Evolutionary conservation across 768 basidiomycete genomes (phyloP).

Genomic region (Pisolithus marmoratus): DNA sequence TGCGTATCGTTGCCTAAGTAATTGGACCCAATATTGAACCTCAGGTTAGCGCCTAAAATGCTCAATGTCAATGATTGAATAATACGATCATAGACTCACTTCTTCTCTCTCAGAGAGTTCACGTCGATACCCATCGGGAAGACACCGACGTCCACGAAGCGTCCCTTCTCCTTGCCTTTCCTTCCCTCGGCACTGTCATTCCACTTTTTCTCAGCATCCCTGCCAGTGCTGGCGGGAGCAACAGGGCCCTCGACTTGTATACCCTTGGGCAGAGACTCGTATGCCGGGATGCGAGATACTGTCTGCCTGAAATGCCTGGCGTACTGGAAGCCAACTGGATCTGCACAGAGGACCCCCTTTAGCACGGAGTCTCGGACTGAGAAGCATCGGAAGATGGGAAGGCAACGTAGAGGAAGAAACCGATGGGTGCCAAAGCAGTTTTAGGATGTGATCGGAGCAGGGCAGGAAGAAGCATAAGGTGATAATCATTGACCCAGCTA

Average conservation of each 20-base stretch:
- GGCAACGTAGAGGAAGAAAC: slow-evolving; percentile 96
- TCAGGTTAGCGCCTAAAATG: slow-evolving; percentile 58
- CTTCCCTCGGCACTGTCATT: neutral
- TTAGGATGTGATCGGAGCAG: slow-evolving; percentile 65
- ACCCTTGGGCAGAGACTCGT: slow-evolving; percentile 80
- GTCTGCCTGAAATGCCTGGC: slow-evolving; percentile 85
- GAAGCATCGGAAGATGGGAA: slow-evolving; percentile 96
- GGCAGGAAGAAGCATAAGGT: slow-evolving; percentile 81
- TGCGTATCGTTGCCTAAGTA: slow-evolving; percentile 70
- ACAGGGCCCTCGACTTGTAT: slow-evolving; percentile 50
- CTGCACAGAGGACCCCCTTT: slow-evolving; percentile 88
- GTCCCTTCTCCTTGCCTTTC: slow-evolving; percentile 33
- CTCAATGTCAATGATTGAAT: slow-evolving; percentile 7
- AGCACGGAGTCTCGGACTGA: slow-evolving; percentile 72
- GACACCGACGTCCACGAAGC: slow-evolving; percentile 83
- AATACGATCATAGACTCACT: slow-evolving; percentile 29
- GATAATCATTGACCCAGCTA: slow-evolving; percentile 91
- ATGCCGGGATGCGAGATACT: slow-evolving; percentile 69
- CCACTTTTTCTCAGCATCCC: neutral
- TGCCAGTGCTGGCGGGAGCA: neutral
- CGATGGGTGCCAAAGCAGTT: slow-evolving; percentile 41
- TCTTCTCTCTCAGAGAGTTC: slow-evolving; percentile 55
- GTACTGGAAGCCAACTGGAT: slow-evolving; percentile 90
- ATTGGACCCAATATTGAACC: slow-evolving; percentile 76
- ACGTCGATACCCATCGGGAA: slow-evolving; percentile 92